Base-by-base conservation (phyloP, 306 rosid species). In the Trifolium repens region DNA sequence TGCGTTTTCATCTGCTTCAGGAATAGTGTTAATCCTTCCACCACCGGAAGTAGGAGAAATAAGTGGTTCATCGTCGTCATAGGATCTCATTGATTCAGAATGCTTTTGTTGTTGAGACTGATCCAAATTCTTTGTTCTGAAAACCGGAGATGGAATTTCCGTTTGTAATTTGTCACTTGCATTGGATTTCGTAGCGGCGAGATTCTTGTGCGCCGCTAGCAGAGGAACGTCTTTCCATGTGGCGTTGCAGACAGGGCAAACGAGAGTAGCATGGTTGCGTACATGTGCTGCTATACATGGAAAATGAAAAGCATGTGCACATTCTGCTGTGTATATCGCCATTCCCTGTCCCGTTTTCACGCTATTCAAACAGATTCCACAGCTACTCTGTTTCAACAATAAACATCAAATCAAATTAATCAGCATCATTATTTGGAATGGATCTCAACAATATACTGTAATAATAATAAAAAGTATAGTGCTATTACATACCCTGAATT, bases 261-360 rank as follows among this genome's bases (percentile, higher is more conserved):
- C 78, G 0, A 94, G 92, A 37, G 70, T 67, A n/a, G 84, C 90
- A 17, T 90, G 89, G 42, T 90, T 88, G 68, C 93, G 81, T 3
- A 92, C 96, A 71, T 86, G 81, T 8, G 82, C 83, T 1, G 96
- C 96, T 39, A 94, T 90, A 68, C 99, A 92, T 1, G 99, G 97
- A 53, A 94, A 94, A 71, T 94, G 99, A 66, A 94, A 94, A 13
- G 98, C 96, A 78, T 94, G 99, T 5, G 80, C 55, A 26, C 99
- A 94, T 78, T 94, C 99, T 2, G 98, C 99, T 1, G 99, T 94
- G 93, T 92, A 94, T 54, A 94, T 94, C 42, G 99, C 99, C 19
- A 93, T 94, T 8, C 99, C 97, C 26, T 94, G 99, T 22, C 99
- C 99, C 1, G 97, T 89, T 59, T 92, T 94, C 80, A 94, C 97